phyloP scores from a whole-genome alignment of 2,329 filamentous ascomycete genomes.

The Paecilomyces sp. region DNA sequence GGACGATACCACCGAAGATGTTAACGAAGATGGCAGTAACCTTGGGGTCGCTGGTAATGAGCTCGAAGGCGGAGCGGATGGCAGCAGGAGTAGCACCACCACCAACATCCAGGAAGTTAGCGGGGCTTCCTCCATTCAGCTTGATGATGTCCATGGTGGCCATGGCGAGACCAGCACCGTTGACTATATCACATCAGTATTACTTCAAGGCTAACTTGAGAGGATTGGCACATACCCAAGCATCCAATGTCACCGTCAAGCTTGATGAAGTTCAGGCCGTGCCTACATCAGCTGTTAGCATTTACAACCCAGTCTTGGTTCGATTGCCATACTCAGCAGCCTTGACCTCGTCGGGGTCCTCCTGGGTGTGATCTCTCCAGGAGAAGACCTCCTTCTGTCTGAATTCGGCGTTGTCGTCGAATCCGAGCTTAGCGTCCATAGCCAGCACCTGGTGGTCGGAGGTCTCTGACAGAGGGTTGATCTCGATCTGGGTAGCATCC shows the following conservation, averaged over 20 bases:
- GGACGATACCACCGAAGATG: constrained; percentile 98
- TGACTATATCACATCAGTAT: constrained; percentile 50
- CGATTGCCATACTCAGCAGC: constrained; percentile 64
- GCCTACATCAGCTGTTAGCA: constrained; percentile 19
- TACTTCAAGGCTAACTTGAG: not conserved
- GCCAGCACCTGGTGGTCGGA: constrained; percentile 96
- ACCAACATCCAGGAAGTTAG: constrained; percentile 98
- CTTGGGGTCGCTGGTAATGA: constrained; percentile 97
- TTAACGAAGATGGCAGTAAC: constrained; percentile 99
- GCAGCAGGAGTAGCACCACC: constrained; percentile 94
- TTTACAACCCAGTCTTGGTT: not conserved
- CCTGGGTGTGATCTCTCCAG: constrained; percentile 90
- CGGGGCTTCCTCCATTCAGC: constrained; percentile 90
- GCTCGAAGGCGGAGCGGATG: constrained; percentile 95
- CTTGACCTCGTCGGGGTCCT: constrained; percentile 96
- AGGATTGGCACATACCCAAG: constrained; percentile 43
- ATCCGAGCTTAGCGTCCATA: constrained; percentile 99
- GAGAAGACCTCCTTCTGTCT: constrained; percentile 93
- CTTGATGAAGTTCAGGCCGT: constrained; percentile 98
- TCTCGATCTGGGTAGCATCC: constrained; percentile 98
- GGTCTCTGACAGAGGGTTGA: constrained; percentile 97
- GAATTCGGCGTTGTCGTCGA: constrained; percentile 98
- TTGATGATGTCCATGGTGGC: constrained; percentile 99
- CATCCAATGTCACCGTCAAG: constrained; percentile 98
- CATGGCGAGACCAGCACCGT: constrained; percentile 98